Base-by-base conservation (phyloP, 495 filamentous ascomycete species). In the Jackrogersella multiformis region DNA sequence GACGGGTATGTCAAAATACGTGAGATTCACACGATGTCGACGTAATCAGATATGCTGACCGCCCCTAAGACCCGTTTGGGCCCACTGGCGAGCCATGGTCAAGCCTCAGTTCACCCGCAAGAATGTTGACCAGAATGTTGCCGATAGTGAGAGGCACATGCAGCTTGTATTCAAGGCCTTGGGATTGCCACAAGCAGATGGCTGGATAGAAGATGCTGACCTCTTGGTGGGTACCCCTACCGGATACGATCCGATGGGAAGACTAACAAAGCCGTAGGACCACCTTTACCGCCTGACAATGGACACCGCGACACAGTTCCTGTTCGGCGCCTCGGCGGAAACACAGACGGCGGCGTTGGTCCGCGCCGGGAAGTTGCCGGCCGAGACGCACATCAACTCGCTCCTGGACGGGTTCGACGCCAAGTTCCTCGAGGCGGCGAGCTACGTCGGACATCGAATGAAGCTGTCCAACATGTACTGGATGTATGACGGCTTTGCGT, bases 221-320 rank as follows among this genome's bases (percentile, higher is more conserved):
- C 57, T 61, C 10, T 3, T 61, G 23, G 57, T 61, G 41, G 6
- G 13, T 30, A 41, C 10, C 21, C 12, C n/a, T 38, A 5, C 2
- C 2, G 2, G 4, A n/a, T 15, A 38, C 12, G 35, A 38, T 38
- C 12, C 7, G 0, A 38, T 1, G 35, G 35, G 12, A 15, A 41
- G 23, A 7, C 44, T 52, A 18, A 51, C 44, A 6, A 13, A 12
- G 6, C 15, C 9, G 5, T 13, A 61, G 57, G 57, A 52, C 32
- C 57, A 61, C 10, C 39, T 61, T 32, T 61, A 61, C 34, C 57
- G 57, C 13, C 23, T 89, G 60, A 88, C 87, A 2, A 82, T 90
- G 45, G 88, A 91, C 75, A 83, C 82, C 9, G 83, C 86, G 1
- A 89, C 86, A 0, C 85, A 88, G 42, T 88, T 91, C 66, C 79